Evolutionary conservation across 108 stramenopile genomes (phyloP), one percentile per base, ranked within the genome.

Genomic region (Skeletonema costatum): DNA sequence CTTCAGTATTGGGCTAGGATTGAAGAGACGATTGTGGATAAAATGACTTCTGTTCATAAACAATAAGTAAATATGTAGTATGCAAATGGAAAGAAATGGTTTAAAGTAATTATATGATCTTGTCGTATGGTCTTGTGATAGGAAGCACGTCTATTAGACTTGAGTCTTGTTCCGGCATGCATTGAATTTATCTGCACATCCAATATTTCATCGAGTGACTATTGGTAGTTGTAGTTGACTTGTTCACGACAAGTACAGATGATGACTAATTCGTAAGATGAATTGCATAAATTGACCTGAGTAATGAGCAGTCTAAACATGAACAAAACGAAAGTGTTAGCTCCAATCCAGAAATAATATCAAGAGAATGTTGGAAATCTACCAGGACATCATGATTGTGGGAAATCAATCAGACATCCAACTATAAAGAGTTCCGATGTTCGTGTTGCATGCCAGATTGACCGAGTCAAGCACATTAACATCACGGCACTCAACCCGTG

Each of bases 1-100:
- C 65, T 94, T 36, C 90, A 94, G 68, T 94, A 94, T 74, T 92
- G 88, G 89, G 73, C 81, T 70, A 83, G 89, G 41, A 78, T 92
- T 33, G 85, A 94, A 69, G 87, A 84, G 25, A 87, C 82, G 4
- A 87, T 94, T 48, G 60, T 76, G 48, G 91, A 90, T 10, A 87
- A 91, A 62, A 79, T 83, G 35, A 41, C 76, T 16, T 30, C 58
- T 66, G 66, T 44, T 44, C 42, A 44, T 44, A 44, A 44, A 44
- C 13, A 44, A 9, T 44, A 16, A 16, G 2, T 44, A 44, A 6
- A 41, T 41, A 41, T 7, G 5, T 35, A 35, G 33, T 35, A 35
- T 9, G 39, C 39, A 41, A 41, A 41, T 41, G 39, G 39, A 41
- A 44, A 44, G 14, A 16, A 16, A 44, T 44, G 14, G 3, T 44